These are phyloP conservation scores for Sporothrix pseudoabietina DNA, from an alignment of 2,329 filamentous ascomycete genomes.

Conservation along the genomic window DNA sequence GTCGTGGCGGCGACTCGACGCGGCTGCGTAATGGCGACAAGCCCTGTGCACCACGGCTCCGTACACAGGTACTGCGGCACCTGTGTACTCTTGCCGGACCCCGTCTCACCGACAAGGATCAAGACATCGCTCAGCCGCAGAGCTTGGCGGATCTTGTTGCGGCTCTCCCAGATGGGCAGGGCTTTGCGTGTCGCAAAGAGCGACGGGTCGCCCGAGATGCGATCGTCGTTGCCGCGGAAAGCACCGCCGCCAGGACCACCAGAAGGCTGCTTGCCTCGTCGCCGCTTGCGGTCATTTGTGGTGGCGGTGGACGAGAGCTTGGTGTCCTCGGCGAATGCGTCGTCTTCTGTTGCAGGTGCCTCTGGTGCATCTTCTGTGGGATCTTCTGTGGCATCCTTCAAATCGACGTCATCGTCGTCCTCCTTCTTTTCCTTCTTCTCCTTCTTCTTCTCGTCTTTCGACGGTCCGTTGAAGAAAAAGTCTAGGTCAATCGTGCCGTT, in stretches of 20 bases:
- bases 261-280: background rate
- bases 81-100: slow-evolving; percentile 95
- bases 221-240: background rate
- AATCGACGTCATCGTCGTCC: background rate
- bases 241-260: background rate
- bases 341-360: background rate
- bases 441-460: slow-evolving; percentile 18
- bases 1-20: slow-evolving; percentile 91
- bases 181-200: slow-evolving; percentile 58
- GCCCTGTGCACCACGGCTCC: slow-evolving; percentile 84
- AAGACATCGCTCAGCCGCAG: slow-evolving; percentile 62
- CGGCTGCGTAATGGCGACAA: slow-evolving; percentile 92
- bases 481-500: slow-evolving; percentile 30
- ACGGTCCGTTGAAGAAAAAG: slow-evolving; percentile 28
- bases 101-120: slow-evolving; percentile 88
- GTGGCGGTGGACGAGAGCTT: background rate
- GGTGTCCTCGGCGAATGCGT: background rate
- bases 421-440: slow-evolving; percentile 1
- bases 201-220: slow-evolving; percentile 27
- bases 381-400: background rate
- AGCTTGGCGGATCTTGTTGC: slow-evolving; percentile 66
- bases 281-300: slow-evolving; percentile 24
- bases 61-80: slow-evolving; percentile 83
- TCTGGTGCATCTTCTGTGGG: background rate
- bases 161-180: slow-evolving; percentile 79